Evolutionary conservation across 2,329 filamentous ascomycete species (phyloP).

Genomic region (Tolypocladium guangdongense): DNA sequence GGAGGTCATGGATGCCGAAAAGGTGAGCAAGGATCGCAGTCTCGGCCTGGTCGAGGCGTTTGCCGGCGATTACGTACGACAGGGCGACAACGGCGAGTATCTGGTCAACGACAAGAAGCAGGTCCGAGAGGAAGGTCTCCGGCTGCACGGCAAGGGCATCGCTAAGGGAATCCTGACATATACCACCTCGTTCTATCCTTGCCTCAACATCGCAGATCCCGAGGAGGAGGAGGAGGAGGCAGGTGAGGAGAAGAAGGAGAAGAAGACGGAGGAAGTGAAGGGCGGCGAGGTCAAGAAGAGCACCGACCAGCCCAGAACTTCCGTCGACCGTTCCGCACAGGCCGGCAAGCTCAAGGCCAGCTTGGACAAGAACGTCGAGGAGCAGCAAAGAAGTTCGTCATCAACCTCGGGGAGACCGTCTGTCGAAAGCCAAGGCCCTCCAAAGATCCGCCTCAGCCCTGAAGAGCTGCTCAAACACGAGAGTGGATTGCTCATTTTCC

Average conservation of each 20-base stretch:
- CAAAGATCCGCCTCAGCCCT: constrained; percentile 67
- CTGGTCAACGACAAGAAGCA: constrained; percentile 67
- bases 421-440: constrained; percentile 40
- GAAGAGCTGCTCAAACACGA: constrained; percentile 81
- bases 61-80: constrained; percentile 65
- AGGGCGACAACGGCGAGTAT: constrained; percentile 74
- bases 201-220: constrained; percentile 76
- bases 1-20: constrained; percentile 96
- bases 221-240: constrained; percentile 62
- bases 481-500: constrained; percentile 88
- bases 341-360: constrained; percentile 34
- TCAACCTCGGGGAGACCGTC: constrained; percentile 22
- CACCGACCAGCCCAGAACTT: constrained; percentile 3
- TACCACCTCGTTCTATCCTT: constrained; percentile 82
- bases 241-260: constrained; percentile 3
- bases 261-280: constrained; percentile 3
- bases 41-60: constrained; percentile 72
- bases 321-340: constrained; percentile 12
- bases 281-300: constrained; percentile 1
- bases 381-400: constrained; percentile 20
- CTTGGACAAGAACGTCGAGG: constrained; percentile 17
- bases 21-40: constrained; percentile 78
- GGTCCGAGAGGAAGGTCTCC: constrained; percentile 54
- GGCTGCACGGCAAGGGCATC: constrained; percentile 59
- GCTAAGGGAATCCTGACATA: constrained; percentile 75